These are phyloP conservation scores for Mycena albidolilacea DNA, from an alignment of 768 basidiomycete genomes.

Conservation along the genomic window DNA sequence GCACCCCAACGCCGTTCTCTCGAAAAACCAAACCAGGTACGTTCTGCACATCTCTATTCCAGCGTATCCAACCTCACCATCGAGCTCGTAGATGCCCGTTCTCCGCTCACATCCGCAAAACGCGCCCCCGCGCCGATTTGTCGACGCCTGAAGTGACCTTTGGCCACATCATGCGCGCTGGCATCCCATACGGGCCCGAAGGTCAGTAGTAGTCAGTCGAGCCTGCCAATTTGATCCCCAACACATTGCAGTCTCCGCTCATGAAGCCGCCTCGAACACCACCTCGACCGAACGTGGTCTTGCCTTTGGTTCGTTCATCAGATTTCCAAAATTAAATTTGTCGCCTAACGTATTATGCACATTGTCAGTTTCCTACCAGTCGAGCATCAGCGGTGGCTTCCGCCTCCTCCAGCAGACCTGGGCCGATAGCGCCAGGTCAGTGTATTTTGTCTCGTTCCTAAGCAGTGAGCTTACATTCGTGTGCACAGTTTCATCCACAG, in stretches of 20 bases:
- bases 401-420: conserved; percentile 37
- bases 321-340: neutral
- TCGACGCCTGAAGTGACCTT: conserved; percentile 31
- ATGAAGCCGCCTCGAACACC: conserved; percentile 14
- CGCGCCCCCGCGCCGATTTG: conserved; percentile 45
- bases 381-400: conserved; percentile 35
- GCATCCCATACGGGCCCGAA: conserved; percentile 53
- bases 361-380: conserved; percentile 38
- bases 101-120: conserved; percentile 36
- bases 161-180: conserved; percentile 49
- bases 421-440: conserved; percentile 36
- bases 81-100: conserved; percentile 8
- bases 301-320: conserved; percentile 31
- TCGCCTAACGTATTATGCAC: neutral
- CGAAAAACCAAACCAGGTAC: conserved; percentile 22
- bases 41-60: neutral
- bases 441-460: neutral
- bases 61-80: neutral
- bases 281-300: conserved; percentile 33
- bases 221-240: too few species aligned
- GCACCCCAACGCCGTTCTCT: neutral
- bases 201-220: conserved; percentile 16
- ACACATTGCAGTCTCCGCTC: neutral
- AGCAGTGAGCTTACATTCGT: neutral
- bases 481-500: conserved; percentile 18